Percentiles rank a stretch among this genome's conserved stretches.
These are phyloP conservation scores for Talaromyces nanjingensis DNA, from an alignment of 495 filamentous ascomycete genomes.

Conservation along the genomic window DNA sequence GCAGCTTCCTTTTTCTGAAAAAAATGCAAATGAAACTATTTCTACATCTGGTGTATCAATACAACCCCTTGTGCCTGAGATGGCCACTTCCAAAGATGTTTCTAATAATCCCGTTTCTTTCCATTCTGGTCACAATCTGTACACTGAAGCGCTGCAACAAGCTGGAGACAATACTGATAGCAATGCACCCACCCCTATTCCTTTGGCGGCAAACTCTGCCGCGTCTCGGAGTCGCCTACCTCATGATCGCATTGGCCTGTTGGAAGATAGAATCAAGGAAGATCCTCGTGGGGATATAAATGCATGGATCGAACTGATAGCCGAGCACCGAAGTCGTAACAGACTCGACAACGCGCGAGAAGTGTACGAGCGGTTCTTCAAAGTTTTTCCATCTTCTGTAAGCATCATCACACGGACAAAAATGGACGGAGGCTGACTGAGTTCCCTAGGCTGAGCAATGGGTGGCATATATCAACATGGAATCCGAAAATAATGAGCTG, in stretches of 20 bases:
- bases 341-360: constrained; percentile 74
- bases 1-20: constrained; percentile 46
- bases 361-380: constrained; percentile 79
- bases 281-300: constrained; percentile 87
- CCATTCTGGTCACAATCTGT: constrained; percentile 35
- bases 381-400: constrained; percentile 84
- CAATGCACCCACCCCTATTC: constrained; percentile 30
- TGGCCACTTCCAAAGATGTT: constrained; percentile 46
- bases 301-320: constrained; percentile 81
- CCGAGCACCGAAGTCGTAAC: constrained; percentile 72
- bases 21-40: constrained; percentile 51
- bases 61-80: constrained; percentile 45
- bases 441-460: constrained; percentile 72
- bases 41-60: constrained; percentile 53
- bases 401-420: constrained; percentile 25
- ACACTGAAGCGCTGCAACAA: constrained; percentile 32
- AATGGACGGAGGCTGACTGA: background rate
- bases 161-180: constrained; percentile 30
- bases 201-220: constrained; percentile 29
- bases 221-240: constrained; percentile 53
- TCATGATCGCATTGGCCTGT: constrained; percentile 71
- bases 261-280: constrained; percentile 84
- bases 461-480: constrained; percentile 80
- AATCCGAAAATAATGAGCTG: constrained; percentile 74
- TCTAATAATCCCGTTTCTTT: constrained; percentile 46